Evolutionary conservation across 768 basidiomycete genomes (phyloP).

Genomic region (Cystoderma amianthinum): DNA sequence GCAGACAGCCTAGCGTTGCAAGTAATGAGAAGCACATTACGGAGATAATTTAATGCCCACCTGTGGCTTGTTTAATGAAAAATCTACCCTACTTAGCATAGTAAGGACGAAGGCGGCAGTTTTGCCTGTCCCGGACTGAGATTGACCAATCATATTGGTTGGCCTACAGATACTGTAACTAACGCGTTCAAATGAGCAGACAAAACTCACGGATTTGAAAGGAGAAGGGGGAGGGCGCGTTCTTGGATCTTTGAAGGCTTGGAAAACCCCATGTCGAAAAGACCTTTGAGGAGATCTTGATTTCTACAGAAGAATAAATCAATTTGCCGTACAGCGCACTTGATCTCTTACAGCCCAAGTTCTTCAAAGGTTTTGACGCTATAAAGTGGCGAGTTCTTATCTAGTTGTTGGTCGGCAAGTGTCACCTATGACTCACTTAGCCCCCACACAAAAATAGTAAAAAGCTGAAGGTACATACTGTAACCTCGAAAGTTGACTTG

Average conservation of each 20-base stretch:
- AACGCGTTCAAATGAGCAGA: background rate
- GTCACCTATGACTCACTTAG: constrained; percentile 92
- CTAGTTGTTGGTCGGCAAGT: constrained; percentile 90
- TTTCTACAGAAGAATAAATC: constrained; percentile 37
- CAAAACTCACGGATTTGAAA: constrained; percentile 80
- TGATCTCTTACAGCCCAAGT: constrained; percentile 78
- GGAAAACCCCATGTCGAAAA: constrained; percentile 93
- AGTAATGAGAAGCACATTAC: background rate
- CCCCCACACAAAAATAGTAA: too few species aligned
- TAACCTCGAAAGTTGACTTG: constrained; percentile 78
- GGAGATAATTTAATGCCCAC: constrained; percentile 25
- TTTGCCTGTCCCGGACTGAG: constrained; percentile 98
- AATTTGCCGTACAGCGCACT: too few species aligned
- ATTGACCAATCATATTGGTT: constrained; percentile 98
- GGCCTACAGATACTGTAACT: constrained; percentile 47
- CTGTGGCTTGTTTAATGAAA: constrained; percentile 74
- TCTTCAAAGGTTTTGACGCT: constrained; percentile 95
- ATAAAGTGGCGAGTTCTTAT: constrained; percentile 93
- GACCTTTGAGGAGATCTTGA: constrained; percentile 84
- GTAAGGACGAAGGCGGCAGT: constrained; percentile 97
- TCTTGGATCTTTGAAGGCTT: constrained; percentile 99
- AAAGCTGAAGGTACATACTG: constrained; percentile 49
- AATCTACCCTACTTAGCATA: constrained; percentile 94
- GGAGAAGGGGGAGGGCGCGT: constrained; percentile 85
- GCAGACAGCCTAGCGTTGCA: constrained; percentile 69